Evolutionary conservation across 2,329 filamentous ascomycete species (phyloP), one percentile per base, ranked within the genome.

Genomic region (Dothidotthia symphoricarpi): DNA sequence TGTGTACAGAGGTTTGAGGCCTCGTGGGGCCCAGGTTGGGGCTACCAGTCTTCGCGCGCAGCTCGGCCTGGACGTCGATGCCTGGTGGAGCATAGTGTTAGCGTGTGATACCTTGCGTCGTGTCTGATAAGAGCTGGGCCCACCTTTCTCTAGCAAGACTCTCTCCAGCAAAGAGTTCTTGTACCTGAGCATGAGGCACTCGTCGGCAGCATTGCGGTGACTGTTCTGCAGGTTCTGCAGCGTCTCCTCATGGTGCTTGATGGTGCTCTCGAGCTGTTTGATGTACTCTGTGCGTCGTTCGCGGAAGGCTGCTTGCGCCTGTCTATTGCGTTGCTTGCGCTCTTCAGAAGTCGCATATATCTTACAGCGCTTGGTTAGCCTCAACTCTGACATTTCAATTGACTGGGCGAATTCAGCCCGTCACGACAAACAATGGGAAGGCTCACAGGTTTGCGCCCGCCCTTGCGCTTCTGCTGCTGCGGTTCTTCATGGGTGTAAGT

Each of bases 261-360:
- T 97, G 39, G 90, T 95, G 57, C 91, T 88, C 72, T 98, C 93
- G 16, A 98, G 80, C 69, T 98, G 93, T 74, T 97, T 97, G 74
- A 98, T 98, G 69, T 98, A 98, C 74, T 98, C 93, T 38, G 91
- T 97, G 42, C 93, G 84, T 52, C 93, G 85, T 72, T 98, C 93
- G 55, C 93, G 85, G 63, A 98, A 98, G 41, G 93, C 93, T 38
- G 93, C 93, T 71, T 98, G 93, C 31, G 93, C 93, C 73, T 97
- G 93, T 56, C 93, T 78, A 66, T 98, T 98, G 51, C 93, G 82
- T 72, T 97, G 93, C 74, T 98, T 97, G 61, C 93, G 84, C 71
- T 98, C 93, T 69, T 98, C 93, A 9, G 93, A 97, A 24, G 93
- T 98, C 37, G 93, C 93, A 77, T 98, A 98, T 50, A 96, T 96